These are phyloP conservation scores for Elongisporangium senticosum DNA, from an alignment of 352 stramenopile species.

Conservation along the genomic window DNA sequence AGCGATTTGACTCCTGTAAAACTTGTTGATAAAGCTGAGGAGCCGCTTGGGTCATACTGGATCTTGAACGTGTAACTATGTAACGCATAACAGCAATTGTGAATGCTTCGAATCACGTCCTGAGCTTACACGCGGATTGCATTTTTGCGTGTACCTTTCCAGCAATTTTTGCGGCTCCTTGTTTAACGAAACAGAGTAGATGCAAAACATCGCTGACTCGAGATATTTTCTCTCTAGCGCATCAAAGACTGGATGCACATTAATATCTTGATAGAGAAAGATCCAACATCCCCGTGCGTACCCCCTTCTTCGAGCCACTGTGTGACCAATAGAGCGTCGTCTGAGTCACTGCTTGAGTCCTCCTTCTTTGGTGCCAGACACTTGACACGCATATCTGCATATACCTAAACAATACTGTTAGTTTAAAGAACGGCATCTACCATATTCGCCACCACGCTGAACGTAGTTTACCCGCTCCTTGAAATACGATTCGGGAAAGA, in stretches of 20 bases:
- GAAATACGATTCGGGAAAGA: neutral
- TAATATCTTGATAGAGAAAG: neutral
- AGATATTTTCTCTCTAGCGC: constrained; percentile 36
- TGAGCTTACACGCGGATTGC: neutral
- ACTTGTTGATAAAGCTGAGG: constrained; percentile 17
- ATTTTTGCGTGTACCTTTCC: constrained; percentile 20
- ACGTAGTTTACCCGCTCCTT: neutral
- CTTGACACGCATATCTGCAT: constrained; percentile 37
- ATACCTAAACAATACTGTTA: constrained; percentile 10
- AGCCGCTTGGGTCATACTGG: constrained; percentile 12
- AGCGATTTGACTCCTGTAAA: constrained; percentile 19
- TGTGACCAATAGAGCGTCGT: constrained; percentile 22
- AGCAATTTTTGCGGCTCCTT: constrained; percentile 22
- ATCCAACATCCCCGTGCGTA: constrained; percentile 1
- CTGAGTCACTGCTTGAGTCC: constrained; percentile 8
- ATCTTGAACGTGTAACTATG: constrained; percentile 38
- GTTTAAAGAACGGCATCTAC: neutral
- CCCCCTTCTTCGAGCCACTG: constrained; percentile 37
- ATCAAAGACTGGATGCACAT: constrained; percentile 21
- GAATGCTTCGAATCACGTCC: neutral
- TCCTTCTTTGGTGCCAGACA: constrained; percentile 26
- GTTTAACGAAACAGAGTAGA: constrained; percentile 19
- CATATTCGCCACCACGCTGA: neutral
- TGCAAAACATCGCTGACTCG: constrained; percentile 23
- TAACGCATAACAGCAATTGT: neutral